Conservation (phyloP, 164 flowering plant genomes). For the Vitis riparia region DNA sequence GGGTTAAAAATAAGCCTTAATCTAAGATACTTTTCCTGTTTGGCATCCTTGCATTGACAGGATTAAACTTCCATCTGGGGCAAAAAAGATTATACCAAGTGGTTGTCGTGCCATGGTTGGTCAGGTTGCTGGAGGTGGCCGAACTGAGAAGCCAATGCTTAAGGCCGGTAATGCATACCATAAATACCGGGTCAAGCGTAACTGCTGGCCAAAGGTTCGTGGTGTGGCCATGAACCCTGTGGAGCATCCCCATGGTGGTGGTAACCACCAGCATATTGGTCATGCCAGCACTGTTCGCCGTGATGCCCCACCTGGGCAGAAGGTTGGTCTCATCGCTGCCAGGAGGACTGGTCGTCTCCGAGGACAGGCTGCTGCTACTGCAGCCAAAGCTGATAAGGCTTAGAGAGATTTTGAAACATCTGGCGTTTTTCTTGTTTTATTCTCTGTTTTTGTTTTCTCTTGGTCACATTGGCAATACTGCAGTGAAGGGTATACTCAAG, state of each 20-base stretch:
- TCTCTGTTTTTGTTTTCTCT: too few relatives aligned
- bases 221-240: conserved; percentile 75
- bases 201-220: conserved; percentile 76
- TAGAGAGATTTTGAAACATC: too few relatives aligned
- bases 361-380: conserved; percentile 61
- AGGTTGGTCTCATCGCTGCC: conserved; percentile 66
- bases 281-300: conserved; percentile 63
- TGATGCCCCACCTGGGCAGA: conserved; percentile 62
- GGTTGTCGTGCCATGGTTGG: conserved; percentile 64
- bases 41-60: conserved; percentile 12
- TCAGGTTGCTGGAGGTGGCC: conserved; percentile 64
- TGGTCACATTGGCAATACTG: too few relatives aligned
- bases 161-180: conserved; percentile 66
- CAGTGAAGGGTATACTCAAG: too few relatives aligned
- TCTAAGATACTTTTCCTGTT: too few relatives aligned
- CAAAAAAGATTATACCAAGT: conserved; percentile 57
- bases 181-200: conserved; percentile 58
- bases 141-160: conserved; percentile 57
- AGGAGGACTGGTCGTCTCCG: conserved; percentile 61
- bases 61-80: conserved; percentile 56
- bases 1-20: too few relatives aligned
- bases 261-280: conserved; percentile 69
- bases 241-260: conserved; percentile 69
- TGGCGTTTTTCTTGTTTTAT: too few relatives aligned
- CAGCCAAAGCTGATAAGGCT: conserved; percentile 42